Base-by-base conservation (phyloP, 345 rosid genomes). In the Lepidium didymum region DNA sequence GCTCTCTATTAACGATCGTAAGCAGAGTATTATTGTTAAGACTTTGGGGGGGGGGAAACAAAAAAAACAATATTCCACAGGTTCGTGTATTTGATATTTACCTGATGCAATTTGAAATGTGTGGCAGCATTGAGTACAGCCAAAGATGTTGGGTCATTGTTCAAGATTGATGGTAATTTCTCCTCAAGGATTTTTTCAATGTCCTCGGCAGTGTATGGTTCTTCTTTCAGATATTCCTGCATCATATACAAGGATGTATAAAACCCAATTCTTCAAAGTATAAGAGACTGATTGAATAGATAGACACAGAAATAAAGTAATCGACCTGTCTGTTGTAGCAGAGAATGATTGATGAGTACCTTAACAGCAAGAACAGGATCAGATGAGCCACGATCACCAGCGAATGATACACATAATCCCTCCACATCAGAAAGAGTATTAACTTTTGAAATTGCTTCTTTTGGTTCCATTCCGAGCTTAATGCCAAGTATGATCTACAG, bases 341-440 rank as follows among this genome's bases (percentile, higher is more conserved):
- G 15, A 73, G 62, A 41, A n/a, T 46, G 56, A n/a, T 10, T 52
- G 73, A 64, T 29, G 51, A 53, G 69, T 82, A 95, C 97, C 96
- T 91, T 87, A 67, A 95, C 96, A 43, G 96, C 91, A 62, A 84
- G 71, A 54, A 85, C 83, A 45, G 99, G 97, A 76, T 91, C 97
- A 53, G 88, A 78, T 29, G 90, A 89, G 64, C 76, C 87, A 50
- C 1, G 81, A 37, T 49, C 65, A 19, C 79, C 27, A 18, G 96
- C 89, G 56, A 86, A 91, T 58, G 91, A 52, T 53, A 85, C 85
- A 78, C 96, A 91, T 59, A 89, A 62, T 19, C 88, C 96, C 67
- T 95, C 99, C 71, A 91, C 97, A 40, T 95, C 96, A 19, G 96
- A 95, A 60, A 95, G 96, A 54, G 99, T 91, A 77, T 85, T 83